Conservation (phyloP, 345 rosid genomes). For the Lenwebbia sp. region DNA sequence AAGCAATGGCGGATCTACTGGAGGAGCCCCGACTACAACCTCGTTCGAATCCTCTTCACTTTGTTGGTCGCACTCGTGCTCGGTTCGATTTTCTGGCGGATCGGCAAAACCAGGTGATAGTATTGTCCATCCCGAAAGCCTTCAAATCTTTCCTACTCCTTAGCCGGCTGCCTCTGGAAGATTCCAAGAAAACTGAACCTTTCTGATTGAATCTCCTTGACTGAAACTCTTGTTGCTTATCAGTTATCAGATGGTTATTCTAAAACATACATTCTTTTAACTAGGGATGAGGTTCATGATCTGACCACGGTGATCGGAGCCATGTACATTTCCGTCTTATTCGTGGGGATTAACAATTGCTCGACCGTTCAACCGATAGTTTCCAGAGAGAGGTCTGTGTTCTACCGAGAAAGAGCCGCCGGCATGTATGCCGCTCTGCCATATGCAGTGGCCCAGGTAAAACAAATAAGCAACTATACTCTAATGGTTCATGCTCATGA, state of each 20-base stretch:
- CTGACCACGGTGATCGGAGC: slow-evolving; percentile 11
- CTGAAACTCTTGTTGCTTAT: neutral
- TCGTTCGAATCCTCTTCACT: slow-evolving; percentile 48
- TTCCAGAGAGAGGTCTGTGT: slow-evolving; percentile 10
- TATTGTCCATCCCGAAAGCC: neutral
- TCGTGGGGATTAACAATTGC: slow-evolving; percentile 13
- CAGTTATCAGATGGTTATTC: neutral
- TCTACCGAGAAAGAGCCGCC: slow-evolving; percentile 18
- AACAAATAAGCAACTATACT: neutral
- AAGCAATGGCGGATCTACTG: slow-evolving; percentile 65
- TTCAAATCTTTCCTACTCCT: neutral
- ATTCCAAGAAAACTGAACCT: neutral
- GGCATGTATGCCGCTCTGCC: slow-evolving; percentile 6
- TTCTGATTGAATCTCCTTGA: neutral
- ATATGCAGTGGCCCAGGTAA: slow-evolving; percentile 7
- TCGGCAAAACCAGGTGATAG: slow-evolving; percentile 37
- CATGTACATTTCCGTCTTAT: slow-evolving; percentile 8
- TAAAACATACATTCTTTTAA: neutral
- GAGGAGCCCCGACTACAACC: slow-evolving; percentile 72
- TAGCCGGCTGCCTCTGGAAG: neutral
- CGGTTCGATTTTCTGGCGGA: slow-evolving; percentile 56
- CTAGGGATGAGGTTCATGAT: slow-evolving; percentile 3
- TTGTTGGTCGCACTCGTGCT: slow-evolving; percentile 36
- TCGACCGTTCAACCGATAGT: slow-evolving; percentile 11
- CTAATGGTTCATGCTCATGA: neutral